Percentiles rank a stretch among this genome's conserved stretches.
phyloP scores from a whole-genome alignment of 495 filamentous ascomycete genomes.

The Pyrenopolyporus hunteri region DNA sequence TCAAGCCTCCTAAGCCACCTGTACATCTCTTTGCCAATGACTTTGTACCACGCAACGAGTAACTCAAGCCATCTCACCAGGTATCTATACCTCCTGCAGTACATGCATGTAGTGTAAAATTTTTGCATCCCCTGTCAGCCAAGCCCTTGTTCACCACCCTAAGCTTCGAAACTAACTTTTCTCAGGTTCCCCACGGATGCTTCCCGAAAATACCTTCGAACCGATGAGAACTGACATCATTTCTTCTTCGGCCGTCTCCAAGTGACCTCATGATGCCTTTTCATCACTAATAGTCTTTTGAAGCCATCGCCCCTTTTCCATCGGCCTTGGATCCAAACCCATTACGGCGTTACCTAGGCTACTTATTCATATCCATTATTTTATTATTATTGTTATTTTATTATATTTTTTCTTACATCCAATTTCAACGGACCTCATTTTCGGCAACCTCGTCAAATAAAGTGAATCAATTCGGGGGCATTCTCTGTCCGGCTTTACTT shows the following conservation, averaged over 20 bases:
- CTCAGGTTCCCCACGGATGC: constrained; percentile 22
- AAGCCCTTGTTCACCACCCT: constrained; percentile 12
- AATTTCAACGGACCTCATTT: constrained; percentile 7
- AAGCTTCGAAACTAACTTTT: constrained; percentile 19
- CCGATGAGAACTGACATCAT: constrained; percentile 35
- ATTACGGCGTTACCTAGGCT: constrained; percentile 1
- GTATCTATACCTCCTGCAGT: constrained; percentile 13
- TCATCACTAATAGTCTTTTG: background rate
- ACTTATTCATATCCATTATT: background rate
- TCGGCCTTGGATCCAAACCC: background rate
- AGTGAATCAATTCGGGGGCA: constrained; percentile 8
- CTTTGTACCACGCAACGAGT: background rate
- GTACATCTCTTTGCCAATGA: background rate
- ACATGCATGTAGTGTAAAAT: constrained; percentile 16
- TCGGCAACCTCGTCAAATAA: background rate
- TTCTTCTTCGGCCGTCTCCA: constrained; percentile 17
- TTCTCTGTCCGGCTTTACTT: too few relatives aligned
- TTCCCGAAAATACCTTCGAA: constrained; percentile 29
- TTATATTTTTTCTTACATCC: background rate
- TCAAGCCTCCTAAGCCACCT: background rate
- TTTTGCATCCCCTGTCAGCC: background rate
- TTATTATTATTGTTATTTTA: background rate
- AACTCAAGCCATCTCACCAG: background rate
- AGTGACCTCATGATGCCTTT: constrained; percentile 39
- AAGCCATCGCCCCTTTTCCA: too few relatives aligned